These are phyloP conservation scores for Tremella fuciformis DNA, from an alignment of 768 basidiomycete genomes.

Conservation along the genomic window DNA sequence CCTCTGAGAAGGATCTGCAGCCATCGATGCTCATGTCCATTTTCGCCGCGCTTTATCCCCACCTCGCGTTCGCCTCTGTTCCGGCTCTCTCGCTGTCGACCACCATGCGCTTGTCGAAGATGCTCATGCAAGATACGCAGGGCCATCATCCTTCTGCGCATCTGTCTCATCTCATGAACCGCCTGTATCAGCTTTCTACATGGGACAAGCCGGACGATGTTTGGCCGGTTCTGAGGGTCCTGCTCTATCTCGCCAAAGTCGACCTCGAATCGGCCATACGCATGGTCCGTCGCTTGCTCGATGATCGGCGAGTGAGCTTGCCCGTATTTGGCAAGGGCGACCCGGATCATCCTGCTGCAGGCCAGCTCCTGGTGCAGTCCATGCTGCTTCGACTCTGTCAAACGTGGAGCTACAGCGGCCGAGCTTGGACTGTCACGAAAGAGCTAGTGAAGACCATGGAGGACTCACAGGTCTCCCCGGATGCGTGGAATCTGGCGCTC, in stretches of 20 bases:
- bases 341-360: constrained; percentile 3
- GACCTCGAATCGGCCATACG: constrained; percentile 4
- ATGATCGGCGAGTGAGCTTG: not conserved
- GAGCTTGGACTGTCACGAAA: not conserved
- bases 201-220: not conserved
- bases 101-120: not conserved
- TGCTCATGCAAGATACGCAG: not conserved
- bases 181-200: not conserved
- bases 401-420: not conserved
- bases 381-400: not conserved
- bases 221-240: not conserved
- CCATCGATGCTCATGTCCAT: constrained; percentile 10
- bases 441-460: not conserved
- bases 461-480: not conserved
- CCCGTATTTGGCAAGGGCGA: constrained; percentile 1
- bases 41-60: constrained; percentile 14
- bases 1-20: not conserved
- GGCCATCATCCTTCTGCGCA: not conserved
- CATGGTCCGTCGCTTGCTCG: constrained; percentile 4
- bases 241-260: not conserved
- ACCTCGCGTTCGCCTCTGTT: not conserved
- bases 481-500: not conserved
- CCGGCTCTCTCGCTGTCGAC: not conserved
- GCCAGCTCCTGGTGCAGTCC: not conserved
- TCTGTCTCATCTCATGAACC: constrained; percentile 1